Evolutionary conservation across 2,329 filamentous ascomycete genomes (phyloP).

Genomic region (Tricladium varicosporioides): DNA sequence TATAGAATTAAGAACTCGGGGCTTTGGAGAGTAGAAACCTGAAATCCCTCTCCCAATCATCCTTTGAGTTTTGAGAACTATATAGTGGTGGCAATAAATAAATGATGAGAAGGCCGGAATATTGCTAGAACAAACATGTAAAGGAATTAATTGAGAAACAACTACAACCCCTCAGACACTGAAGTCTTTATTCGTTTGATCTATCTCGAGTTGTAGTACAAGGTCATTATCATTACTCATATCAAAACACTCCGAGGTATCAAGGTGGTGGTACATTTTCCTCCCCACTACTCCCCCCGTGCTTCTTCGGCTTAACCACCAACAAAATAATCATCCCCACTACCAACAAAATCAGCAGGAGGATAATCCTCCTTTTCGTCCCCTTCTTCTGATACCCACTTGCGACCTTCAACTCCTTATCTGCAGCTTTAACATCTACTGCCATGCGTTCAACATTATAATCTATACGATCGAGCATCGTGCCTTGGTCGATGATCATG

Average conservation of each 20-base stretch:
- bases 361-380: slow-evolving; percentile 88
- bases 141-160: too few species aligned
- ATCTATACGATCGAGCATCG: slow-evolving; percentile 90
- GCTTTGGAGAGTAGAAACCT: too few species aligned
- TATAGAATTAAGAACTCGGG: too few species aligned
- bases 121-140: too few species aligned
- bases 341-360: slow-evolving; percentile 82
- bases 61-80: too few species aligned
- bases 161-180: too few species aligned
- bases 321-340: slow-evolving; percentile 84
- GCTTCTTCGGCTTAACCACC: slow-evolving; percentile 58
- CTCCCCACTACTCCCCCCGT: slow-evolving; percentile 14
- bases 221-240: too few species aligned
- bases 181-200: too few species aligned
- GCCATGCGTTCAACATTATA: slow-evolving; percentile 97
- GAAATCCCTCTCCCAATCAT: too few species aligned
- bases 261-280: slow-evolving; percentile 29
- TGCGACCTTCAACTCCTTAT: slow-evolving; percentile 86
- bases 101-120: too few species aligned
- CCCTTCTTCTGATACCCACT: slow-evolving; percentile 85
- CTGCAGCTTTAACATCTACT: slow-evolving; percentile 87
- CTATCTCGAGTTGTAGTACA: too few species aligned
- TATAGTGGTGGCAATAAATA: too few species aligned
- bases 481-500: slow-evolving; percentile 93
- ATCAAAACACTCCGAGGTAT: slow-evolving; percentile 5